A percentile compares a stretch with the other conserved stretches of the same genome.
Conservation (phyloP, 441 rosid genomes). For the Euphorbia celastroides region DNA sequence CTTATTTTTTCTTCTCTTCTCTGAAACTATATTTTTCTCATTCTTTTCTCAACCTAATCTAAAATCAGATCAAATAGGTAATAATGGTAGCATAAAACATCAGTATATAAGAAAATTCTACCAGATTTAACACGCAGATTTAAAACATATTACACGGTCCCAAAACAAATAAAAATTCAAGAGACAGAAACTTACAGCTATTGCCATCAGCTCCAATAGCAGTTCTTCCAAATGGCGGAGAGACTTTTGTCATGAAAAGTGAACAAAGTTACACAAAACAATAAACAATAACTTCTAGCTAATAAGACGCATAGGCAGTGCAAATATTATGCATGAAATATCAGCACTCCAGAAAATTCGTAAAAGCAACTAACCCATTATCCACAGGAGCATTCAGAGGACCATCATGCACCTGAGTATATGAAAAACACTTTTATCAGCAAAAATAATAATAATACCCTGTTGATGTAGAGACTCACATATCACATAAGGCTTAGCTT, state of each 20-base stretch:
- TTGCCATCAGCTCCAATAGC: conserved; percentile 79
- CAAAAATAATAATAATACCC: background rate
- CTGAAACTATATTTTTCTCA: no score
- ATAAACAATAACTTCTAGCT: no score
- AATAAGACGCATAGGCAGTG: background rate
- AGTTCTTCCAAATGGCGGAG: conserved; percentile 82
- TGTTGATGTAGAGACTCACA: background rate
- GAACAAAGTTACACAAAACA: conserved; percentile 9
- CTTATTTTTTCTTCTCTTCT: no score
- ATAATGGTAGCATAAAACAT: no score
- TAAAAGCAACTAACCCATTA: conserved; percentile 69
- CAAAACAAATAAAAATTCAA: background rate
- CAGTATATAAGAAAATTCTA: no score
- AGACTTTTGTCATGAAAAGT: conserved; percentile 46
- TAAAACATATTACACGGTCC: no score
- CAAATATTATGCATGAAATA: background rate
- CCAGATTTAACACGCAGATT: no score
- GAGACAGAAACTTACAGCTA: conserved; percentile 60
- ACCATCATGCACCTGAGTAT: conserved; percentile 82
- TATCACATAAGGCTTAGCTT: background rate
- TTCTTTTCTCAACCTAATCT: no score
- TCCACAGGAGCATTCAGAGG: conserved; percentile 92
- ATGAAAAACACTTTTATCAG: conserved; percentile 17
- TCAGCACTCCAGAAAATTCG: background rate
- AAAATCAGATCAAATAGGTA: no score